A percentile compares a stretch with the other conserved stretches of the same genome.
phyloP scores from a whole-genome alignment of 768 basidiomycete species.

The Gloeopeniophorella convolvens region DNA sequence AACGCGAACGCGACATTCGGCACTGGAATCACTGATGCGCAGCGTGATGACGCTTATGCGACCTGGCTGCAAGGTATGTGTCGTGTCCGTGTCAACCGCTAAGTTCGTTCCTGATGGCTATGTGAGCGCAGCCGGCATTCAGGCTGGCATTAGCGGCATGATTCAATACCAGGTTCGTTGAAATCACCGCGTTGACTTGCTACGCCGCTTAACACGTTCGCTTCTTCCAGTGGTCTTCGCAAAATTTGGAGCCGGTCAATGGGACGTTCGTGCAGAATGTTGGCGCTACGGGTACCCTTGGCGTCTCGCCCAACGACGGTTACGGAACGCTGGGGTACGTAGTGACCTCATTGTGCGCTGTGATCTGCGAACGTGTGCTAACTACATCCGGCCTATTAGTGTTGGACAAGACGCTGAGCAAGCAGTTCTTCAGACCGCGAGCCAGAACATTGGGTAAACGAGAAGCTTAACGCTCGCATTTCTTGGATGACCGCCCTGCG shows the following conservation, averaged over 20 bases:
- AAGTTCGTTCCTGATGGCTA: background rate
- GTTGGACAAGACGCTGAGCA: background rate
- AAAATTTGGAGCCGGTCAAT: background rate
- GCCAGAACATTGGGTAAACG: background rate
- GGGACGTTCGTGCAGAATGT: constrained; percentile 14
- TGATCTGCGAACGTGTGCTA: background rate
- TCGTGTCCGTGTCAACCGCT: background rate
- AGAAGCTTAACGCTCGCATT: background rate
- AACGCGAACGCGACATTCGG: background rate
- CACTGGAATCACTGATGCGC: constrained; percentile 5
- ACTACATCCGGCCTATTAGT: background rate
- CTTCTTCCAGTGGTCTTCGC: constrained; percentile 12
- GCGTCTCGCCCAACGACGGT: constrained; percentile 16
- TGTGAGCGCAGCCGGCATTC: background rate
- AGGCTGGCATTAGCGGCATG: constrained; percentile 8
- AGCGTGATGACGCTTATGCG: constrained; percentile 6
- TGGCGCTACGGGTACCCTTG: background rate
- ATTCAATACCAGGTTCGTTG: constrained; percentile 15
- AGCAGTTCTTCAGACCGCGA: constrained; percentile 2
- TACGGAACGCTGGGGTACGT: constrained; percentile 17
- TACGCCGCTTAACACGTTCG: background rate
- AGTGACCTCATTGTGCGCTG: background rate
- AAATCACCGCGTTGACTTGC: no score
- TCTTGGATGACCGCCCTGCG: background rate
- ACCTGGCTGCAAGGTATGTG: constrained; percentile 11